Conservation (phyloP, 495 filamentous ascomycete genomes). For the Immersiella caudata region DNA sequence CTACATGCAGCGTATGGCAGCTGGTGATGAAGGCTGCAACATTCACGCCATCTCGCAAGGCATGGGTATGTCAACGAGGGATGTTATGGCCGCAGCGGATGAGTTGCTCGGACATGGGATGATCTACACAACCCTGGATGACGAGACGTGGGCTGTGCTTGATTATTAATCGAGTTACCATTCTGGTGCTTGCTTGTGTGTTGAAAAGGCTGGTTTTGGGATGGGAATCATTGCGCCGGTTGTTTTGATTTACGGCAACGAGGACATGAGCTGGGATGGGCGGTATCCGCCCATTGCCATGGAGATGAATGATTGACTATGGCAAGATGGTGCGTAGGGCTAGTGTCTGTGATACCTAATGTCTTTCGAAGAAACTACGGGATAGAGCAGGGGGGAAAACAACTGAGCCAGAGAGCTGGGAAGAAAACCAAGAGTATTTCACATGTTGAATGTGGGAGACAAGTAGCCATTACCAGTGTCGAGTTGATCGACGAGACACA, state of each 20-base stretch:
- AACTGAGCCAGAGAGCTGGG: background rate
- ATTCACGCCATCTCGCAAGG: slow-evolving; percentile 69
- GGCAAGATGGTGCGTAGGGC: background rate
- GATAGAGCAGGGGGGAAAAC: background rate
- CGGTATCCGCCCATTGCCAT: background rate
- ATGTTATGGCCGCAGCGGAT: slow-evolving; percentile 74
- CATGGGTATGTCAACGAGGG: slow-evolving; percentile 62
- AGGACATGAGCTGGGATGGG: slow-evolving; percentile 6
- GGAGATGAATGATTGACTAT: background rate
- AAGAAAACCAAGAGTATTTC: background rate
- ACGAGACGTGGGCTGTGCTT: slow-evolving; percentile 75
- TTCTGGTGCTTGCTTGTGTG: background rate
- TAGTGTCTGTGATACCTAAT: background rate
- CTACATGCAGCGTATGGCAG: slow-evolving; percentile 61
- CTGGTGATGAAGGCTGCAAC: slow-evolving; percentile 80
- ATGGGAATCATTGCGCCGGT: slow-evolving; percentile 6
- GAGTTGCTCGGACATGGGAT: slow-evolving; percentile 72
- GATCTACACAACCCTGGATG: slow-evolving; percentile 91
- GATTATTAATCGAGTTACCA: slow-evolving; percentile 49
- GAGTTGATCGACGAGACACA: slow-evolving; percentile 16
- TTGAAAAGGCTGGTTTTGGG: background rate
- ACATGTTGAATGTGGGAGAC: slow-evolving; percentile 17
- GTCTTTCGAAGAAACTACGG: background rate
- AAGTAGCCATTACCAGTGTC: background rate
- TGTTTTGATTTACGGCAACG: background rate